A percentile compares a stretch with the other conserved stretches of the same genome.
Conservation (phyloP, 176 grass and related monocot species). For the Pharus latifolius region DNA sequence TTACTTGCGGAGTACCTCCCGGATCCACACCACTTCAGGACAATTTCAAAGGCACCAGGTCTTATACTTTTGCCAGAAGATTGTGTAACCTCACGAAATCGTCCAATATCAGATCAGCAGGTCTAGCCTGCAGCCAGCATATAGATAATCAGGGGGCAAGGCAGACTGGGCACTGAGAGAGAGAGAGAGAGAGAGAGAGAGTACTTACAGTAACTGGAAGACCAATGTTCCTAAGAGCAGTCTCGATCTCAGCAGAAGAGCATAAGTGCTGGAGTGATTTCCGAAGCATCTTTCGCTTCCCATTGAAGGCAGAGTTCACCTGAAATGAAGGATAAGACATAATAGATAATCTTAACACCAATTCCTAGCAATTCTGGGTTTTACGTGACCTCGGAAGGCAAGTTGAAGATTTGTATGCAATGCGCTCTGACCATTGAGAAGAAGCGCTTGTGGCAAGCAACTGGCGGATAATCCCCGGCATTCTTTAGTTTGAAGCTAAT, state of each 20-base stretch:
- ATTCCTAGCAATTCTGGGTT: neutral
- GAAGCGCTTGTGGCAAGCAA: conserved; percentile 72
- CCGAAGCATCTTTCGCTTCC: conserved; percentile 95
- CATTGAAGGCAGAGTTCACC: conserved; percentile 88
- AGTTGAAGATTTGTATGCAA: neutral
- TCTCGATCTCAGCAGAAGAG: conserved; percentile 56
- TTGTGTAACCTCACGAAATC: conserved; percentile 94
- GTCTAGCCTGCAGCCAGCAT: conserved; percentile 71
- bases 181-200: neutral
- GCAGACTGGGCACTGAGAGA: neutral
- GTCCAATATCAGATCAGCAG: conserved; percentile 57
- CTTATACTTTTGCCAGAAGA: conserved; percentile 35
- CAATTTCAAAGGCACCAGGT: neutral
- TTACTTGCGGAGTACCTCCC: conserved; percentile 6
- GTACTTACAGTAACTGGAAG: conserved; percentile 63
- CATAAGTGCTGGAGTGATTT: conserved; percentile 76
- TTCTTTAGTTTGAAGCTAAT: conserved; percentile 87
- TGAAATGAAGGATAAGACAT: conserved; percentile 12
- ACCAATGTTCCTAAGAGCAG: conserved; percentile 51
- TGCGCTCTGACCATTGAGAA: conserved; percentile 66
- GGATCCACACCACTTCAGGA: neutral
- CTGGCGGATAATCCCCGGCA: conserved; percentile 48
- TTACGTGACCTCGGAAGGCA: neutral
- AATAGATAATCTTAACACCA: neutral
- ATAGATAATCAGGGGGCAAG: neutral